Percentiles rank a stretch among this genome's conserved stretches.
Conservation (phyloP, 306 rosid species). For the Vigna hirtella region DNA sequence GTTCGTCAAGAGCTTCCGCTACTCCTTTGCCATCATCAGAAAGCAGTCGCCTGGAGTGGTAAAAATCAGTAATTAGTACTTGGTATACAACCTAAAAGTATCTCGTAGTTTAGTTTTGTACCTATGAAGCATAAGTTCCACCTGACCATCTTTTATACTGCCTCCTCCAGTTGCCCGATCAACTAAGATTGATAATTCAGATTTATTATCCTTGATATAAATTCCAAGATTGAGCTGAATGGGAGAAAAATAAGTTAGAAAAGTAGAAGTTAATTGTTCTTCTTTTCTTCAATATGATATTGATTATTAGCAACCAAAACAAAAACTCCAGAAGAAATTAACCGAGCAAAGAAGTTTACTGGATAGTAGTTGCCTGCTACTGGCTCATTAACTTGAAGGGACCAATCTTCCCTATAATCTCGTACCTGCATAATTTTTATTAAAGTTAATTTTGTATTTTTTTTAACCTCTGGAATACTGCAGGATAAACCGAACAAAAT, state of each 20-base stretch:
- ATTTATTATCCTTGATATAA: slow-evolving; percentile 5
- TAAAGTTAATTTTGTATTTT: background rate
- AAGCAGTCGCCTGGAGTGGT: background rate
- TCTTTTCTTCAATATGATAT: background rate
- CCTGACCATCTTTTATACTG: slow-evolving; percentile 3
- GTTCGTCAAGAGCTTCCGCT: background rate
- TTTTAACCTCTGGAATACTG: background rate
- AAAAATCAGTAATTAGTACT: background rate
- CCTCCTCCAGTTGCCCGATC: slow-evolving; percentile 21
- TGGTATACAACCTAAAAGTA: background rate
- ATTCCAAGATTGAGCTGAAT: slow-evolving; percentile 18
- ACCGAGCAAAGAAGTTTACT: slow-evolving; percentile 2
- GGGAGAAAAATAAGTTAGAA: background rate
- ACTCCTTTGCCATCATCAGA: slow-evolving; percentile 3
- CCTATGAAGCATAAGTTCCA: slow-evolving; percentile 30
- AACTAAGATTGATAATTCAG: slow-evolving; percentile 13
- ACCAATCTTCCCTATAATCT: slow-evolving; percentile 3
- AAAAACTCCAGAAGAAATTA: background rate
- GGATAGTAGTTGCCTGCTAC: slow-evolving; percentile 21
- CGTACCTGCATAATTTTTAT: slow-evolving; percentile 16
- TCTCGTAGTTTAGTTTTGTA: background rate
- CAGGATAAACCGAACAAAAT: background rate
- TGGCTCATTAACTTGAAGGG: background rate
- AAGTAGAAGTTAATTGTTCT: background rate
- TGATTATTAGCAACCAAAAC: background rate